These are phyloP conservation scores for Fusarium decemcellulare DNA, from an alignment of 2,329 filamentous ascomycete genomes.

Conservation along the genomic window DNA sequence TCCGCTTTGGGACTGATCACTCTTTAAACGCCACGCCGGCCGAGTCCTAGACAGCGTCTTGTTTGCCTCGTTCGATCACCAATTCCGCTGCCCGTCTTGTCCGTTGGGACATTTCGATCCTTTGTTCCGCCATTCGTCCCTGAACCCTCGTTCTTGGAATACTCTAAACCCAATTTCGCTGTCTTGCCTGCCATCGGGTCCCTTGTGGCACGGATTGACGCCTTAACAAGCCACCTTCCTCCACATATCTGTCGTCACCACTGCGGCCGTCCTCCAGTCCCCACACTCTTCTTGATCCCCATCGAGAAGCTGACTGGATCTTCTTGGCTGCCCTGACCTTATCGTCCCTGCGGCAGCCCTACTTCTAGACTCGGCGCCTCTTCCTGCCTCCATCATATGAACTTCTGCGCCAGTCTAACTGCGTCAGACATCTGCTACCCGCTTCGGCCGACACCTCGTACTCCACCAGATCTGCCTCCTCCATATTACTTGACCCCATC, in stretches of 20 bases:
- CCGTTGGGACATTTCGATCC: conserved; percentile 17
- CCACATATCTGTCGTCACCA: conserved; percentile 28
- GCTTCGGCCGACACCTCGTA: conserved; percentile 29
- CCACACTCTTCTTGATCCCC: conserved; percentile 18
- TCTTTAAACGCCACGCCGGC: conserved; percentile 33
- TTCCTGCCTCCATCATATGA: conserved; percentile 39
- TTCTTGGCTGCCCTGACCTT: conserved; percentile 27
- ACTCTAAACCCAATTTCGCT: conserved; percentile 22
- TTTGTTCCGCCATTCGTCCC: conserved; percentile 28
- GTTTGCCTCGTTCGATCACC: conserved; percentile 23
- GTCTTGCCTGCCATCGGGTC: conserved; percentile 3
- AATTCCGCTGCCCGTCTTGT: conserved; percentile 32
- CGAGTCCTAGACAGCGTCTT: conserved; percentile 26
- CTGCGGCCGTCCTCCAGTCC: conserved; percentile 14
- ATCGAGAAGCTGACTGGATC: conserved; percentile 15
- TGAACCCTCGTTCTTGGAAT: conserved; percentile 26
- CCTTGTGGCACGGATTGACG: conserved; percentile 25
- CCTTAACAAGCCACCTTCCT: conserved; percentile 36
- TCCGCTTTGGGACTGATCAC: conserved; percentile 41
- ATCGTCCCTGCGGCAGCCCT: conserved; percentile 37
- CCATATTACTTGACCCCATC: conserved; percentile 42
- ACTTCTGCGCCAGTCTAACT: conserved; percentile 37
- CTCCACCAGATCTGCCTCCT: conserved; percentile 31
- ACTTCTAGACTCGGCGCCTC: conserved; percentile 46
- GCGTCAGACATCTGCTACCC: conserved; percentile 36